Evolutionary conservation across 257 asterid species (phyloP).

Genomic region (Coffea canephora): DNA sequence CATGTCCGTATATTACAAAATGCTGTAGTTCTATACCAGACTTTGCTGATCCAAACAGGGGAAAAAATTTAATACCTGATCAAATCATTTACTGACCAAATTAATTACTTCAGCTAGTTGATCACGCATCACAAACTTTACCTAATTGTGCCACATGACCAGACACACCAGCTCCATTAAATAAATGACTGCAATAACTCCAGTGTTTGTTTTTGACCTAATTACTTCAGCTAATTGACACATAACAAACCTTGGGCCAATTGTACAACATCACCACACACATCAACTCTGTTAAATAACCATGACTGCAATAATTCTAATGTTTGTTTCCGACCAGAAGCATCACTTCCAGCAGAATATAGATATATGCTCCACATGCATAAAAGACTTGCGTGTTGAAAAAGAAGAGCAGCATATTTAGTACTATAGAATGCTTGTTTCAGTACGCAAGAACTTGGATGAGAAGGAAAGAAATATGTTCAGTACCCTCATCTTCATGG

Average conservation of each 20-base stretch:
- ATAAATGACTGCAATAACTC: neutral
- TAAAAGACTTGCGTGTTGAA: neutral
- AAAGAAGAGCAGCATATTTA: neutral
- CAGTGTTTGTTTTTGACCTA: neutral
- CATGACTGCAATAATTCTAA: neutral
- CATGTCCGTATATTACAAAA: no score
- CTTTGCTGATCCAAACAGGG: neutral
- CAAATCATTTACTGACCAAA: neutral
- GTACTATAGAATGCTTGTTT: neutral
- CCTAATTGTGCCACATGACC: neutral
- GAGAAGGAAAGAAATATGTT: neutral
- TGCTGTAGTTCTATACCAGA: neutral
- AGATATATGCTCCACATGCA: neutral
- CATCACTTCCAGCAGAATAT: neutral
- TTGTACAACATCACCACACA: neutral
- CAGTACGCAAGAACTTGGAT: neutral
- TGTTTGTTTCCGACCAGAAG: neutral
- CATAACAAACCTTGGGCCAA: neutral
- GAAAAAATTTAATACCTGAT: neutral
- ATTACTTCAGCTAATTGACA: neutral
- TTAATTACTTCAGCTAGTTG: neutral
- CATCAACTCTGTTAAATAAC: neutral
- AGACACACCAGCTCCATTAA: neutral
- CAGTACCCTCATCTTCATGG: conserved; percentile 87
- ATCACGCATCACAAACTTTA: neutral